Conservation (phyloP, 768 basidiomycete genomes). For the Mycena epipterygia region DNA sequence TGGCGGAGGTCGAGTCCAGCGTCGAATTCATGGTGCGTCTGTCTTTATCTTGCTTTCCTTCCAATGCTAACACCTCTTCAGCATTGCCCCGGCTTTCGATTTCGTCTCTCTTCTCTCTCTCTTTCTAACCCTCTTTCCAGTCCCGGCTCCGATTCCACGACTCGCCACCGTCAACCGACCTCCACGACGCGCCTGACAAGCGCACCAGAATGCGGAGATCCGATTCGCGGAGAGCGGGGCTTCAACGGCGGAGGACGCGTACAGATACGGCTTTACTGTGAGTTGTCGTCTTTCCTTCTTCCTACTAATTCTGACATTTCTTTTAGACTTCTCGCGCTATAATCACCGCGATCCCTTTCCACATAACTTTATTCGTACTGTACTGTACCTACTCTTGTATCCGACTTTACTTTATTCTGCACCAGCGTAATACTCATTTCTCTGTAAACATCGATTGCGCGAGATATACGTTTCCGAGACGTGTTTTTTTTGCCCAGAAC, state of each 20-base stretch:
- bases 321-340: too few species aligned
- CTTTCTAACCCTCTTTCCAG: not conserved
- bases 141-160: not conserved
- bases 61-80: too few species aligned
- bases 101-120: not conserved
- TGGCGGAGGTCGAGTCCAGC: not conserved
- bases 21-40: not conserved
- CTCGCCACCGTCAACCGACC: not conserved
- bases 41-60: not conserved
- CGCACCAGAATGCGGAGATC: not conserved
- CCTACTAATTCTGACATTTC: too few species aligned
- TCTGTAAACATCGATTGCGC: too few species aligned
- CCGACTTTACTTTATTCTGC: too few species aligned
- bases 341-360: too few species aligned
- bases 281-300: not conserved
- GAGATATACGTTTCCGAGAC: too few species aligned
- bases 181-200: not conserved
- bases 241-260: conserved; percentile 2
- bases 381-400: too few species aligned
- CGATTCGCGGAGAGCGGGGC: not conserved
- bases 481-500: too few species aligned
- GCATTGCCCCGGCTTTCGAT: not conserved
- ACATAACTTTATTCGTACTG: too few species aligned
- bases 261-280: not conserved
- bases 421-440: too few species aligned